These are phyloP conservation scores for Syncephalastrum sp. DNA, from an alignment of 371 early-diverging fungal species.

Conservation along the genomic window DNA sequence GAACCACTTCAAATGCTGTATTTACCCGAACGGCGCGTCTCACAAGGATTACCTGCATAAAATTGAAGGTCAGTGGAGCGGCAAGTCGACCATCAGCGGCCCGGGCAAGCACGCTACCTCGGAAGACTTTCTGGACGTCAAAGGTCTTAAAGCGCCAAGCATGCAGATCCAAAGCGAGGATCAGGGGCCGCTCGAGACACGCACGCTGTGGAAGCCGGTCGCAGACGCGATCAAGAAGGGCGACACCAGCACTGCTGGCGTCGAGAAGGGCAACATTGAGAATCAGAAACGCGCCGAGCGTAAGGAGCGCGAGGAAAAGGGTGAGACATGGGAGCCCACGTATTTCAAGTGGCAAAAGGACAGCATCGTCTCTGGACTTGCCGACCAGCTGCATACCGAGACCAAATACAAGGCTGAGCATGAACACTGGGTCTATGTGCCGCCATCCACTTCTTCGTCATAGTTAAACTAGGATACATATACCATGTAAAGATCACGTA, in stretches of 20 bases:
- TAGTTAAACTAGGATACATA: too few relatives aligned
- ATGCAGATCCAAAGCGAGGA: conserved; percentile 33
- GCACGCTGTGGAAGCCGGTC: conserved; percentile 67
- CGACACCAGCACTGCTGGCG: conserved; percentile 61
- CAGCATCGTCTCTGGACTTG: too few relatives aligned
- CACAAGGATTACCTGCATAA: conserved; percentile 50
- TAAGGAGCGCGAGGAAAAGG: conserved; percentile 53
- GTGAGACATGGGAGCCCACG: conserved; percentile 55
- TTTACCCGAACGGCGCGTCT: conserved; percentile 23
- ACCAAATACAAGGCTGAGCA: too few relatives aligned
- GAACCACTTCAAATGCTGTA: conserved; percentile 63
- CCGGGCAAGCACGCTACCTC: conserved; percentile 42
- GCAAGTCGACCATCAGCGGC: conserved; percentile 44
- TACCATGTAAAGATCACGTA: too few relatives aligned
- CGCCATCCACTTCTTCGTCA: too few relatives aligned
- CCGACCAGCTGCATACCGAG: too few relatives aligned
- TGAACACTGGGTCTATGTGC: too few relatives aligned
- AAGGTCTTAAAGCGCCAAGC: conserved; percentile 27
- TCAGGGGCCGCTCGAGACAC: conserved; percentile 62
- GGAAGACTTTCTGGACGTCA: conserved; percentile 57
- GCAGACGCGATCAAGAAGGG: conserved; percentile 62
- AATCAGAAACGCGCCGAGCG: conserved; percentile 64
- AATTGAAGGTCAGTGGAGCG: conserved; percentile 67
- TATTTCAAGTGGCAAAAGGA: conserved; percentile 42
- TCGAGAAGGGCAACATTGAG: conserved; percentile 67